Evolutionary conservation across 495 filamentous ascomycete species (phyloP).

Genomic region (Xylaria flabelliformis): DNA sequence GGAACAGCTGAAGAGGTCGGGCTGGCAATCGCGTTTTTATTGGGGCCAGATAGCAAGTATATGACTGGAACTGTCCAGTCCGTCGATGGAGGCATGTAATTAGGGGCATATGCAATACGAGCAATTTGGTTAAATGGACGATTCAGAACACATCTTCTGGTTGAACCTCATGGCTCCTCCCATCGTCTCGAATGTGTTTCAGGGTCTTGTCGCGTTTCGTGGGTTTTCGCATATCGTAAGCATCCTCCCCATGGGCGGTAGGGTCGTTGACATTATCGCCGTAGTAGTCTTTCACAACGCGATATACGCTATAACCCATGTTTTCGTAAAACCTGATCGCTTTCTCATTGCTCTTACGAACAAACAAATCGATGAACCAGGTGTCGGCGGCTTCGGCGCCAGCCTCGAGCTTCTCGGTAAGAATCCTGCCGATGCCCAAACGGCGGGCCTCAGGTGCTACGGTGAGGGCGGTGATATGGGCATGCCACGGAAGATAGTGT

Average conservation of each 20-base stretch:
- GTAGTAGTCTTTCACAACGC: slow-evolving; percentile 90
- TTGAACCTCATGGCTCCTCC: slow-evolving; percentile 78
- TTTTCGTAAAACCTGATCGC: slow-evolving; percentile 87
- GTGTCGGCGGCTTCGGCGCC: slow-evolving; percentile 79
- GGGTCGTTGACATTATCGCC: slow-evolving; percentile 73
- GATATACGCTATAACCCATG: slow-evolving; percentile 88
- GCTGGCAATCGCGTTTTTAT: slow-evolving; percentile 58
- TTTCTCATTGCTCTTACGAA: slow-evolving; percentile 83
- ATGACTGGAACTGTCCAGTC: slow-evolving; percentile 53
- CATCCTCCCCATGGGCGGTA: slow-evolving; percentile 72
- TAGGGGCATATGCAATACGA: neutral
- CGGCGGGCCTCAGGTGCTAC: slow-evolving; percentile 86
- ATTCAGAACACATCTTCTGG: slow-evolving; percentile 84
- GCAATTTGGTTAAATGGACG: neutral
- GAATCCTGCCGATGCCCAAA: slow-evolving; percentile 79
- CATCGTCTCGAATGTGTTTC: slow-evolving; percentile 80
- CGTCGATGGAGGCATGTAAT: slow-evolving; percentile 43
- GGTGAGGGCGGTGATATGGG: slow-evolving; percentile 95
- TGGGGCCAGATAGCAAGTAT: slow-evolving; percentile 62
- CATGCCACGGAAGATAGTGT: slow-evolving; percentile 96
- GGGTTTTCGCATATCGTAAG: slow-evolving; percentile 95
- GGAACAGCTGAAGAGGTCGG: slow-evolving; percentile 50
- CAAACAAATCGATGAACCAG: slow-evolving; percentile 97
- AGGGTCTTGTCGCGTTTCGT: slow-evolving; percentile 80
- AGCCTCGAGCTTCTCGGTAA: slow-evolving; percentile 79